These are phyloP conservation scores for Neofusicoccum laricinum DNA, from an alignment of 2,329 filamentous ascomycete genomes.

Conservation along the genomic window DNA sequence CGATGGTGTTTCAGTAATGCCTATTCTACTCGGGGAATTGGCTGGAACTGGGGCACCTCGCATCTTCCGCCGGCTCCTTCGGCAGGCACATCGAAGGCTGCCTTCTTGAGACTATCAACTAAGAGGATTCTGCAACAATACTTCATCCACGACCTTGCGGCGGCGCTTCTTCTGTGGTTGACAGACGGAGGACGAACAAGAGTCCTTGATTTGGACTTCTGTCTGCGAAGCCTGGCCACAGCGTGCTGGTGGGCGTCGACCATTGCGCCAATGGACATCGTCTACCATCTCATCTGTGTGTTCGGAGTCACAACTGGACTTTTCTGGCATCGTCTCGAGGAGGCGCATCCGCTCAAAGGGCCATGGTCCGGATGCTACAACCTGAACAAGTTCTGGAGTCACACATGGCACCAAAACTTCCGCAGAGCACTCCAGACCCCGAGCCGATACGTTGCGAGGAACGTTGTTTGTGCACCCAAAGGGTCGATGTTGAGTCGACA, in stretches of 20 bases:
- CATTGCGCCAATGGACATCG: neutral
- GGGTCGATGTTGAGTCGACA: too few relatives aligned
- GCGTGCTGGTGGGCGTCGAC: neutral
- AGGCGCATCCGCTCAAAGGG: neutral
- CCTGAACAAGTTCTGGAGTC: neutral
- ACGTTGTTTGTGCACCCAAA: neutral
- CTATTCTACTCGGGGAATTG: neutral
- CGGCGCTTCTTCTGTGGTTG: neutral
- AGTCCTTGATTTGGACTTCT: neutral
- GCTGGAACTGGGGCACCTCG: neutral
- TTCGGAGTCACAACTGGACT: neutral
- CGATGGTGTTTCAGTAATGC: neutral
- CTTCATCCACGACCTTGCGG: neutral
- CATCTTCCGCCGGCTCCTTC: neutral
- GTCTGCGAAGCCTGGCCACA: neutral
- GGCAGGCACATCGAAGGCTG: too few relatives aligned
- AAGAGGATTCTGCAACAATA: neutral
- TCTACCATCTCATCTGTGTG: neutral
- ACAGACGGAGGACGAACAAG: neutral
- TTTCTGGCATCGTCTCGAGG: neutral
- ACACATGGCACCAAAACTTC: neutral
- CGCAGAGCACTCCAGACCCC: neutral
- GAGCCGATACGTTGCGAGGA: neutral
- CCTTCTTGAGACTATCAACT: too few relatives aligned
- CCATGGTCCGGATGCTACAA: neutral